Evolutionary conservation across 805 yeast species (phyloP), one percentile per base, ranked within the genome.

Genomic region (Martiniozyma abietophila): DNA sequence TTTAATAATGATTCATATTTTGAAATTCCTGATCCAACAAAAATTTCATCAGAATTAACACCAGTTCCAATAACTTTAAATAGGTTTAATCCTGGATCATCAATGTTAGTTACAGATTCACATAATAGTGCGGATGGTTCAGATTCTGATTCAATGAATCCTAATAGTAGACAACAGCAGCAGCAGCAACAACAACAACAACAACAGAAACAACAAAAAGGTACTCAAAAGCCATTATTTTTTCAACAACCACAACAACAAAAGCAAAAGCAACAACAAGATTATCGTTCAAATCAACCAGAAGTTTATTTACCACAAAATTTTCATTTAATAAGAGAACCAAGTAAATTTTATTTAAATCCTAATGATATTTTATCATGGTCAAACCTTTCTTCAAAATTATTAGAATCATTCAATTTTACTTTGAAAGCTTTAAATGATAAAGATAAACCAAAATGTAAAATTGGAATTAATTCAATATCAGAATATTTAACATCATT

Each of bases 361-460:
- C 16, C 75, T 9, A 54, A 69, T 8, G 89, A 81, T 50, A 59
- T 78, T 17, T 58, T 63, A 15, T 61, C 64, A 8, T 81, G 89
- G 89, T 60, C 71, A 4, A 72, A 66, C 16, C 51, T 78, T 26
- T 59, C 64, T 28, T 69, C 66, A 31, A 60, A 65, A 5, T 64
- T 76, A 31, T 53, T 64, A 11, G 67, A 60, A 42, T 61, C 71
- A 29, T 54, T 76, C 10, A 70, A 67, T 18, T 50, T 69, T 38
- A 55, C 75, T 1, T 51, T 65, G 32, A 72, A 69, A 33, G 67
- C 80, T 9, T 56, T 81, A 18, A 59, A 58, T 18, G 73, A 67
- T 25, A 59, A 64, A 30, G 68, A 71, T 40, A 67, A 70, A 25
- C 65, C 64, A 23, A 57, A 70, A 26, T 82, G 76, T 50, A 56